These are phyloP conservation scores for Diaporthe sp. DNA, from an alignment of 2,329 filamentous ascomycete species.

Conservation along the genomic window DNA sequence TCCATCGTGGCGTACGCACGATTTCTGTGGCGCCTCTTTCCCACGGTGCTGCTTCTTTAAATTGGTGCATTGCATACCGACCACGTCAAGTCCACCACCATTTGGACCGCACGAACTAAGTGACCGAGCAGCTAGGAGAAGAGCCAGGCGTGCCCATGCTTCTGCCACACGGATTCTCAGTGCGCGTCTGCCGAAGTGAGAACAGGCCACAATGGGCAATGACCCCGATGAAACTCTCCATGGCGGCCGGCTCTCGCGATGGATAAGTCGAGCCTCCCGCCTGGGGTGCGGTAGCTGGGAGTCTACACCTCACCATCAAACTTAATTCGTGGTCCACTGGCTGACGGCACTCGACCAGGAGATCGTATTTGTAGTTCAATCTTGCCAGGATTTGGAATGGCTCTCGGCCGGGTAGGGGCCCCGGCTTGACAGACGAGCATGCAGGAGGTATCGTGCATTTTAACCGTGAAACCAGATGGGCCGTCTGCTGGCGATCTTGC, in stretches of 20 bases:
- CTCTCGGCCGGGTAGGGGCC: constrained; percentile 7
- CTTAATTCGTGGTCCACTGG: background rate
- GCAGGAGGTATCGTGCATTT: constrained; percentile 26
- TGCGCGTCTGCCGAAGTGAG: background rate
- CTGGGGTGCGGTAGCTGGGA: background rate
- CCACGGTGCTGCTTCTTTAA: background rate
- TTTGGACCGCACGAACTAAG: background rate
- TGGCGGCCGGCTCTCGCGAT: background rate
- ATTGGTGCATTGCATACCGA: background rate
- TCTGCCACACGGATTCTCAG: background rate
- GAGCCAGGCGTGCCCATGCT: background rate
- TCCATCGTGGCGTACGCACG: background rate
- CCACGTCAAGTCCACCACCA: background rate
- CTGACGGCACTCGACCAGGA: background rate
- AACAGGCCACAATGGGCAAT: background rate
- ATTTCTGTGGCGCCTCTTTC: background rate
- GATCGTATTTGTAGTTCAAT: background rate
- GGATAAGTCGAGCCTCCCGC: background rate
- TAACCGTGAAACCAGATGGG: constrained; percentile 26
- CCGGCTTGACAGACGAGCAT: constrained; percentile 7
- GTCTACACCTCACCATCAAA: constrained; percentile 15
- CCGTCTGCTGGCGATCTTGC: constrained; percentile 28
- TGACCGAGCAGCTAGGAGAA: background rate
- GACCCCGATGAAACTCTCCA: background rate
- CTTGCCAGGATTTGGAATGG: constrained; percentile 7